Base-by-base conservation (phyloP, 306 rosid species). In the Gleditsia sinensis region DNA sequence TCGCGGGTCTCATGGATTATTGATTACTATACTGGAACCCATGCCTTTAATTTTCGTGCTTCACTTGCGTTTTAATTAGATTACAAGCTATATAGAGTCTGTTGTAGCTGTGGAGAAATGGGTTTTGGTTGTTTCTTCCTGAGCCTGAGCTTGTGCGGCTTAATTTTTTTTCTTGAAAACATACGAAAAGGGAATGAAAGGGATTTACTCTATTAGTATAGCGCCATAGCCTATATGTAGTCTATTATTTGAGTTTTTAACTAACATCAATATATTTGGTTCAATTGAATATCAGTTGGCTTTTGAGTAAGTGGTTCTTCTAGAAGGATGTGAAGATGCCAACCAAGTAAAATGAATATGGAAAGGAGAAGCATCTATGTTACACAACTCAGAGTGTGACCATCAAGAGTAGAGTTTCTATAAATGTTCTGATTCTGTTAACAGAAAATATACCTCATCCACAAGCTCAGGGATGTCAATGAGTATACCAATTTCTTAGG, bases 41-140 rank as follows among this genome's bases (percentile, higher is more conserved):
- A n/a, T n/a, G n/a, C n/a, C n/a, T n/a, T n/a, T n/a, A n/a, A n/a
- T n/a, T n/a, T n/a, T n/a, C n/a, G n/a, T n/a, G n/a, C n/a, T 72
- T 72, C 55, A 58, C n/a, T 30, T 28, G 24, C 6, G 32, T 57
- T 46, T 59, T 23, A 30, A 20, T 72, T 6, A 3, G 51, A 72
- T 25, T n/a, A 30, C 48, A n/a, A 25, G 32, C 45, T 42, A 2
- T 58, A 27, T 64, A 55, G 62, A 5, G 19, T 72, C 17, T 50
- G 46, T 64, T 78, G 17, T 63, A 16, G 23, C 45, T 27, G 51
- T 45, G 54, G 49, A 39, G 43, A 58, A 39, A 4, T 79, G 24
- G 61, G n/a, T 25, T 48, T 72, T 54, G 60, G 27, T n/a, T 62
- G 45, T 53, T 43, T 71, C 59, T 32, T 33, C 60, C 3, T 45